Percentiles rank a stretch among this genome's conserved stretches.
These are phyloP conservation scores for Epipyxis sp. DNA, from an alignment of 108 stramenopile species.

Conservation along the genomic window DNA sequence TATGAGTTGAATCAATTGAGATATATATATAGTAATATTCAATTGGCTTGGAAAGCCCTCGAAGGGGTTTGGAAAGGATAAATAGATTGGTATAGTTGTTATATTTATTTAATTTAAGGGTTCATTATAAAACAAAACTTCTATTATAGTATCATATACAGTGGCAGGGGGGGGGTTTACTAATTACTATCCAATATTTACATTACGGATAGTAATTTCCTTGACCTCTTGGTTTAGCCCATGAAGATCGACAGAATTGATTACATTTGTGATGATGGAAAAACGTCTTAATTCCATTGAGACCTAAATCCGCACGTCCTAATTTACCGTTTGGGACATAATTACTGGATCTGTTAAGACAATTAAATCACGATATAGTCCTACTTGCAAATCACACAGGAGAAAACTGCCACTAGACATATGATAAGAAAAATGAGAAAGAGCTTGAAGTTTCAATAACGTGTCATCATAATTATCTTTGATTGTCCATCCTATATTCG, in stretches of 20 bases:
- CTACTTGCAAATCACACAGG: constrained; percentile 62
- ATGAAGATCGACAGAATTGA: constrained; percentile 48
- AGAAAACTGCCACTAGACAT: constrained; percentile 45
- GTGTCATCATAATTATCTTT: too few relatives aligned
- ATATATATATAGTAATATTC: too few relatives aligned
- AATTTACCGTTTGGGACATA: constrained; percentile 40
- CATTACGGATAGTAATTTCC: background rate
- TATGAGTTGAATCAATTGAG: too few relatives aligned
- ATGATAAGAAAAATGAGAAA: constrained; percentile 57
- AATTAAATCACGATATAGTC: constrained; percentile 42
- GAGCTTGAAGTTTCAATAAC: constrained; percentile 61
- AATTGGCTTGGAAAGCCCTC: too few relatives aligned
- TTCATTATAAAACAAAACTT: too few relatives aligned
- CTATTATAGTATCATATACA: too few relatives aligned
- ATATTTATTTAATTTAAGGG: too few relatives aligned
- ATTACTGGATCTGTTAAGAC: constrained; percentile 55
- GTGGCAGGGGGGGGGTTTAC: too few relatives aligned
- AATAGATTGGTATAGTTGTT: too few relatives aligned
- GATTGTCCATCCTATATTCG: constrained; percentile 55
- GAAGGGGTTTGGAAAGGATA: too few relatives aligned
- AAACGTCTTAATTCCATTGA: constrained; percentile 48
- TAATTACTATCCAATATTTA: background rate
- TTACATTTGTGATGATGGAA: constrained; percentile 53
- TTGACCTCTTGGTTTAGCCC: constrained; percentile 39
- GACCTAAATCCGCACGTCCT: constrained; percentile 56